Conservation (phyloP, 1,284 basidiomycete species). For the Cystobasidium pallidum region DNA sequence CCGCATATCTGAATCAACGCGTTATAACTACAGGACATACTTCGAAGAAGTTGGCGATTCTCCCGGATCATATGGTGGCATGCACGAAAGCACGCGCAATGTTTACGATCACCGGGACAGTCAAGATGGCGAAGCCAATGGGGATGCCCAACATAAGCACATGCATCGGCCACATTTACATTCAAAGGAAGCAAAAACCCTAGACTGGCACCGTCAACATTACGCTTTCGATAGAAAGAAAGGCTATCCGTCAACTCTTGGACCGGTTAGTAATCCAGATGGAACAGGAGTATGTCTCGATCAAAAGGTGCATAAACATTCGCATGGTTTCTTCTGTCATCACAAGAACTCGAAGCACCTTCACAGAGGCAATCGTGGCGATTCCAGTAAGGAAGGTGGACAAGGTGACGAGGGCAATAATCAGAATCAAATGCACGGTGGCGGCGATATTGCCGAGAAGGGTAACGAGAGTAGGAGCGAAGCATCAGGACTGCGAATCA, state of each 20-base stretch:
- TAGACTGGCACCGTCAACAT: slow-evolving; percentile 38
- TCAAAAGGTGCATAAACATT: slow-evolving; percentile 36
- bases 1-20: no score
- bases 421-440: slow-evolving; percentile 24
- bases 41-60: slow-evolving; percentile 39
- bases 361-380: slow-evolving; percentile 5
- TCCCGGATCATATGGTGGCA: slow-evolving; percentile 15
- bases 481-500: slow-evolving; percentile 36
- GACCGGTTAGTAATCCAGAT: slow-evolving; percentile 34
- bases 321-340: slow-evolving; percentile 45
- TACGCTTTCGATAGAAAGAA: slow-evolving; percentile 44
- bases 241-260: slow-evolving; percentile 45
- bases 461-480: slow-evolving; percentile 16
- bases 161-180: background rate
- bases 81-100: slow-evolving; percentile 28
- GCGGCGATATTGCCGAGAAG: slow-evolving; percentile 5
- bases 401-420: slow-evolving; percentile 25
- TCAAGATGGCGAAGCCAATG: slow-evolving; percentile 12
- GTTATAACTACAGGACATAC: slow-evolving; percentile 36
- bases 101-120: background rate
- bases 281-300: slow-evolving; percentile 35
- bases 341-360: slow-evolving; percentile 38
- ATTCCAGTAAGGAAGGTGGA: slow-evolving; percentile 6
- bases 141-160: background rate
- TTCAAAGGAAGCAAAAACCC: slow-evolving; percentile 8